phyloP scores from a whole-genome alignment of 1,139 yeast species.

The Insectozyma bohioensis region DNA sequence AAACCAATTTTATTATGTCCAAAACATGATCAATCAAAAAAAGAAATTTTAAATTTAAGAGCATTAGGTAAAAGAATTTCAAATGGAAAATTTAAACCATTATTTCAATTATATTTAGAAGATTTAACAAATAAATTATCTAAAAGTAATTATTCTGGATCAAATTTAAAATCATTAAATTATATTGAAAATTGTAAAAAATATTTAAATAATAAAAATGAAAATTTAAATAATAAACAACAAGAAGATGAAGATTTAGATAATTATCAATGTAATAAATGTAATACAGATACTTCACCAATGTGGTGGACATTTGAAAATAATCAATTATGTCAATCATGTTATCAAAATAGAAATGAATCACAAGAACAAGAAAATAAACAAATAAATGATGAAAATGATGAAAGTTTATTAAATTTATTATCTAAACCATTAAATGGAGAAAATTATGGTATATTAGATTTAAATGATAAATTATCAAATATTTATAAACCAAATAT shows the following conservation, averaged over 20 bases:
- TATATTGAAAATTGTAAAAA: conserved; percentile 25
- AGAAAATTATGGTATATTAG: conserved; percentile 31
- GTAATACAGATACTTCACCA: conserved; percentile 33
- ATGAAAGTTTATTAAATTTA: conserved; percentile 17
- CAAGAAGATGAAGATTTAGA: not conserved
- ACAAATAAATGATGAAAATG: conserved; percentile 4
- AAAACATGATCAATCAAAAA: conserved; percentile 26
- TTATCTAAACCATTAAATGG: conserved; percentile 36
- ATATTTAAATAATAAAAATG: conserved; percentile 6
- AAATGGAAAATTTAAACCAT: conserved; percentile 27
- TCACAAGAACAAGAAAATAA: too few relatives aligned
- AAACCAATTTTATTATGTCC: conserved; percentile 46
- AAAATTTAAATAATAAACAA: not conserved
- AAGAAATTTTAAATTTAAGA: conserved; percentile 19
- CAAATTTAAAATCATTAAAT: conserved; percentile 31
- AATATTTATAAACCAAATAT: conserved; percentile 16
- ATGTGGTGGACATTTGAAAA: conserved; percentile 35
- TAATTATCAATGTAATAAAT: conserved; percentile 19
- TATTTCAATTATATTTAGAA: conserved; percentile 43
- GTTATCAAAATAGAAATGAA: conserved; percentile 29
- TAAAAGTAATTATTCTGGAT: conserved; percentile 25
- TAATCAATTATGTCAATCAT: conserved; percentile 21
- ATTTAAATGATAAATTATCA: conserved; percentile 27
- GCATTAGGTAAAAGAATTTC: conserved; percentile 36
- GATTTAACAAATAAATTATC: conserved; percentile 32